Evolutionary conservation across 495 filamentous ascomycete genomes (phyloP).

Genomic region (Penicillium cosmopolitanum): DNA sequence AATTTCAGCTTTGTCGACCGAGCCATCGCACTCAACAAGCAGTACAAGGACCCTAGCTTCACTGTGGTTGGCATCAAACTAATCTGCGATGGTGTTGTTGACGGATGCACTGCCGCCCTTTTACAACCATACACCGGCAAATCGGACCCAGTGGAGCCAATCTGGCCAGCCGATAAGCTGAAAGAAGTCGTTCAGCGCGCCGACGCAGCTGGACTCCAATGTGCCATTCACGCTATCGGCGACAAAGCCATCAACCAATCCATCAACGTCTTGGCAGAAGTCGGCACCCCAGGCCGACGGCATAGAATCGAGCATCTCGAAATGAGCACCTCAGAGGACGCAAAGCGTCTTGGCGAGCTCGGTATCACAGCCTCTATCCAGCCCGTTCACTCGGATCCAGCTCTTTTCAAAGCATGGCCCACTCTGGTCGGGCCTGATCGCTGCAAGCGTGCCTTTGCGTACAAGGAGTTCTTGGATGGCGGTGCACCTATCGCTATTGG

Average conservation of each 20-base stretch:
- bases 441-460: conserved; percentile 61
- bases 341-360: conserved; percentile 52
- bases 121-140: conserved; percentile 60
- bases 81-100: conserved; percentile 69
- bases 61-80: conserved; percentile 68
- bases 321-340: conserved; percentile 56
- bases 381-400: conserved; percentile 64
- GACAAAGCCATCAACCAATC: conserved; percentile 59
- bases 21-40: conserved; percentile 55
- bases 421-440: conserved; percentile 55
- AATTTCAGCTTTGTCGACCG: conserved; percentile 52
- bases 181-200: conserved; percentile 58
- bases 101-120: conserved; percentile 67
- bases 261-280: conserved; percentile 55
- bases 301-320: conserved; percentile 68
- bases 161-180: conserved; percentile 58
- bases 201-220: conserved; percentile 58
- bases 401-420: conserved; percentile 63
- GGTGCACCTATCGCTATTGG: conserved; percentile 61
- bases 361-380: conserved; percentile 67
- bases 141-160: conserved; percentile 46
- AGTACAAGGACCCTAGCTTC: conserved; percentile 58
- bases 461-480: conserved; percentile 60
- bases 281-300: conserved; percentile 41
- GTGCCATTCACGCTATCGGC: conserved; percentile 69